Percentiles rank a stretch among this genome's conserved stretches.
Conservation (phyloP, 768 basidiomycete species). For the Phaffia australis region DNA sequence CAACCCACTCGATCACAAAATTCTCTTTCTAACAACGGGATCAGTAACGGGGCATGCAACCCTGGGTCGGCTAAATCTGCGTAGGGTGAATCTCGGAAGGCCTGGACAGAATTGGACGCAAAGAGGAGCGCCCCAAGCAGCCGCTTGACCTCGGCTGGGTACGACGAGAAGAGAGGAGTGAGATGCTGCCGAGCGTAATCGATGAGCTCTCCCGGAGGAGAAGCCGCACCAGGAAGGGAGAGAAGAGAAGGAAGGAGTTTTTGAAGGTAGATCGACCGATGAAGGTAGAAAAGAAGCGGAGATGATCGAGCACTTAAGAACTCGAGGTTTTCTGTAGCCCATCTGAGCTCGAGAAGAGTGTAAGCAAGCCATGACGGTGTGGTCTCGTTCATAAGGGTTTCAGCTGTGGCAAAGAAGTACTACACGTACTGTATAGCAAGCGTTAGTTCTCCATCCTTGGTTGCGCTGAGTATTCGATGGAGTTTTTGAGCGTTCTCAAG, state of each 20-base stretch:
- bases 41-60: slow-evolving; percentile 40
- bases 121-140: slow-evolving; percentile 53
- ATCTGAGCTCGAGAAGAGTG: slow-evolving; percentile 46
- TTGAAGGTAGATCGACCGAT: slow-evolving; percentile 73
- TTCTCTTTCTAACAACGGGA: slow-evolving; percentile 73
- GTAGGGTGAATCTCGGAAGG: slow-evolving; percentile 44
- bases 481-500: slow-evolving; percentile 30
- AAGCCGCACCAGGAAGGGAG: slow-evolving; percentile 41
- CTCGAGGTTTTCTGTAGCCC: slow-evolving; percentile 56
- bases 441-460: slow-evolving; percentile 32
- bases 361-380: not conserved
- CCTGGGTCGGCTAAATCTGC: slow-evolving; percentile 42
- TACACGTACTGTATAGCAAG: slow-evolving; percentile 64
- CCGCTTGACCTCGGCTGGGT: slow-evolving; percentile 55
- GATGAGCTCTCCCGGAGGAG: slow-evolving; percentile 52
- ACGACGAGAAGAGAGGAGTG: slow-evolving; percentile 52
- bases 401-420: not conserved
- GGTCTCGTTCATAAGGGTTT: not conserved
- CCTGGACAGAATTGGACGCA: slow-evolving; percentile 44
- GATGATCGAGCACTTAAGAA: slow-evolving; percentile 64
- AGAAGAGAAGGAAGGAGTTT: slow-evolving; percentile 51
- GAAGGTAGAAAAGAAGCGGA: slow-evolving; percentile 75
- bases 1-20: slow-evolving; percentile 78
- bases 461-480: slow-evolving; percentile 28
- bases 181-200: slow-evolving; percentile 62